Evolutionary conservation across 106 monocot species (phyloP), one percentile per base, ranked within the genome.

Genomic region (Apostasia ramifera): DNA sequence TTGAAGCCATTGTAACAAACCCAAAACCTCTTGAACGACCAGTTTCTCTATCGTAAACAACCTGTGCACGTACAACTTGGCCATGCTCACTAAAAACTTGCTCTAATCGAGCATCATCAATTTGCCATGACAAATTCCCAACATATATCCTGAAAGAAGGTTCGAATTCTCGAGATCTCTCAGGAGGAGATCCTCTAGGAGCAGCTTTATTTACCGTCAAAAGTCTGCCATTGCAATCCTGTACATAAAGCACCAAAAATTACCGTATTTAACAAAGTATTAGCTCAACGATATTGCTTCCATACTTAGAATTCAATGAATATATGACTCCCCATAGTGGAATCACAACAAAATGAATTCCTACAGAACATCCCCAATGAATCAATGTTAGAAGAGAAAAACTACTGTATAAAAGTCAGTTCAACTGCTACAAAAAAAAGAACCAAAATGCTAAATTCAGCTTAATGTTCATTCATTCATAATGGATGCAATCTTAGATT

Each of bases 11-110:
- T 38, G 89, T 79, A 4, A 97, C 88, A 46, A 97, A 97, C 6
- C 89, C 97, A 76, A 97, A 97, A 8, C 97, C 92, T 50, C 92
- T 84, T 8, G 92, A 97, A 26, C 97, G 86, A 3, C 92, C 92
- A 50, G 86, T 72, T 59, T 97, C 97, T 57, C 92, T 61, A 70
- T 97, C 92, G 4, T 79, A 92, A 37, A 97, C 73, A 61, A 97
- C 92, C 61, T 82, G 72, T 9, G 84, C 89, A 66, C 79, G 82
- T 11, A 89, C 66, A 15, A 97, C 95, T 67, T 85, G 84, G 13
- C 95, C 95, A 49, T 92, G 86, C 54, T 92, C 81, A 54, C 92
- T 87, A 54, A 97, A 97, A 4, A 86, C 70, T 79, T 97, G 82
- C 70, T 92, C 86, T 55, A 97, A 68, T 8, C 92, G 82, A 8